These are phyloP conservation scores for Acmispon strigosus DNA, from an alignment of 306 rosid species.

Conservation along the genomic window DNA sequence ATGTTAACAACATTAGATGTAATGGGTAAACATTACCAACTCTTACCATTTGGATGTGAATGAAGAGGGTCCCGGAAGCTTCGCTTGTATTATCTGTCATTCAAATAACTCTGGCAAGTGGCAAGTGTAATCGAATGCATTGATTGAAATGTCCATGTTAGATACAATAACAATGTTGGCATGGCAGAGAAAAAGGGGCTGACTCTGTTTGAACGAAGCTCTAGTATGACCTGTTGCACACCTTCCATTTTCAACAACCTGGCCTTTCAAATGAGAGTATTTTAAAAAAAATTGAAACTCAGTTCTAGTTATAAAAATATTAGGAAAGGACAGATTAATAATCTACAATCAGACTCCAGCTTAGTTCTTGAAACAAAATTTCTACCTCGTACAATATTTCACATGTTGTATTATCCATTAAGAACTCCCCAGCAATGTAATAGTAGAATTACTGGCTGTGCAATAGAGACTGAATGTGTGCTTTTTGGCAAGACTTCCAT, in stretches of 20 bases:
- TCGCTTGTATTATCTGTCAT: constrained; percentile 19
- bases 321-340: neutral
- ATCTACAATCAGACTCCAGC: neutral
- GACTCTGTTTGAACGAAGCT: neutral
- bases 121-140: constrained; percentile 30
- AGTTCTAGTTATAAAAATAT: neutral
- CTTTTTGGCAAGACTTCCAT: too few relatives aligned
- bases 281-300: neutral
- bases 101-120: constrained; percentile 24
- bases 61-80: constrained; percentile 23
- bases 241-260: neutral
- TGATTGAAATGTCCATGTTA: constrained; percentile 18
- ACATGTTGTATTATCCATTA: too few relatives aligned
- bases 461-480: too few relatives aligned
- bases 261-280: neutral
- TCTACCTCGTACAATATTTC: neutral
- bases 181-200: neutral
- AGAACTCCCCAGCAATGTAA: too few relatives aligned
- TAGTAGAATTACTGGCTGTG: too few relatives aligned
- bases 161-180: neutral
- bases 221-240: neutral
- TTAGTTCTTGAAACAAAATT: neutral
- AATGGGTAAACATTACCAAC: constrained; percentile 18
- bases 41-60: constrained; percentile 15
- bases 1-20: constrained; percentile 4